A percentile compares a stretch with the other conserved stretches of the same genome.
Conservation (phyloP, 345 rosid genomes). For the Erucastrum elatum region DNA sequence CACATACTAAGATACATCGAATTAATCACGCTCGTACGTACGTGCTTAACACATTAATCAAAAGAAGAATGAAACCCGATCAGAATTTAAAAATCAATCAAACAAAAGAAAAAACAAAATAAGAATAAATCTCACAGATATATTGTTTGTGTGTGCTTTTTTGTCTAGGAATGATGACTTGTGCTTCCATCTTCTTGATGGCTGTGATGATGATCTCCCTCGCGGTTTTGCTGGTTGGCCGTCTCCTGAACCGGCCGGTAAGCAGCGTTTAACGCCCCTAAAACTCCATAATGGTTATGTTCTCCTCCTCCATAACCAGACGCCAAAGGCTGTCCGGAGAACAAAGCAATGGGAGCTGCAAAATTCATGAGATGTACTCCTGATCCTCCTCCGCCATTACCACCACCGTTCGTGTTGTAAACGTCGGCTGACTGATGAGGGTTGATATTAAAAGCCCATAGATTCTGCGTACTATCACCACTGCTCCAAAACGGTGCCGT, state of each 20-base stretch:
- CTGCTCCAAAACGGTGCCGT: slow-evolving; percentile 71
- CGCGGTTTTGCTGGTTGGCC: slow-evolving; percentile 48
- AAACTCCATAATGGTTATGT: slow-evolving; percentile 62
- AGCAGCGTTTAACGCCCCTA: slow-evolving; percentile 64
- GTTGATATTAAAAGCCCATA: slow-evolving; percentile 35
- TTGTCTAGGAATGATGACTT: slow-evolving; percentile 44
- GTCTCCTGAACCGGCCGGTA: slow-evolving; percentile 47
- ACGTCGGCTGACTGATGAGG: slow-evolving; percentile 27
- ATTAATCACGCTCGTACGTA: neutral
- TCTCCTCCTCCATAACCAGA: slow-evolving; percentile 39
- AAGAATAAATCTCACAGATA: slow-evolving; percentile 34
- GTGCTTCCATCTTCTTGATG: slow-evolving; percentile 40
- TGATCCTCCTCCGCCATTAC: slow-evolving; percentile 30
- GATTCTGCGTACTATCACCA: slow-evolving; percentile 42
- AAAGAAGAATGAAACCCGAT: neutral
- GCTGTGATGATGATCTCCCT: slow-evolving; percentile 47
- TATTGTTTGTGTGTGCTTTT: slow-evolving; percentile 20
- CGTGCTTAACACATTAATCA: neutral
- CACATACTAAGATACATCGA: neutral
- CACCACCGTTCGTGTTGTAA: slow-evolving; percentile 33
- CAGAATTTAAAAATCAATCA: slow-evolving; percentile 16
- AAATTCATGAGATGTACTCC: slow-evolving; percentile 82
- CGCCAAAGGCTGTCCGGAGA: slow-evolving; percentile 58
- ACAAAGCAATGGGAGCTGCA: slow-evolving; percentile 66
- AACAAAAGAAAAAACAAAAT: slow-evolving; percentile 30